Evolutionary conservation across 2,329 filamentous ascomycete genomes (phyloP).

Genomic region (Neocucurbitaria cava): DNA sequence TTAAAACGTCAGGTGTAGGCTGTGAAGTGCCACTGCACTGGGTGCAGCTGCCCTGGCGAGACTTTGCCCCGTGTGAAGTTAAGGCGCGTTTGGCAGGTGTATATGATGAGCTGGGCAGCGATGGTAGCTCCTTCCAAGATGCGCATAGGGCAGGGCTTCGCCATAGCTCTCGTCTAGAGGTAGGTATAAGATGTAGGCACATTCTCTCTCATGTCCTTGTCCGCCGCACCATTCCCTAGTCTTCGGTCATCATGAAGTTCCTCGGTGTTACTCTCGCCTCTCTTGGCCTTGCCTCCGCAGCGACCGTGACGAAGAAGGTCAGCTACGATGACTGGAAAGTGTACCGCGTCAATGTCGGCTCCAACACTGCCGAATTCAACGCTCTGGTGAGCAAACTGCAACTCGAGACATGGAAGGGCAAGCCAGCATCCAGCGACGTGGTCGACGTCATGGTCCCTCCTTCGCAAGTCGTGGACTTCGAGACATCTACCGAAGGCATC

Average conservation of each 20-base stretch:
- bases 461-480: conserved; percentile 36
- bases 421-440: conserved; percentile 37
- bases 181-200: conserved; percentile 8
- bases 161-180: background rate
- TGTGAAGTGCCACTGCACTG: conserved; percentile 18
- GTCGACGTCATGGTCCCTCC: conserved; percentile 48
- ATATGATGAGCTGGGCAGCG: conserved; percentile 7
- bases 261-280: conserved; percentile 38
- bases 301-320: conserved; percentile 37
- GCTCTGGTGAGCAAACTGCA: conserved; percentile 40
- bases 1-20: conserved; percentile 23
- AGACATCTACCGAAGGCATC: conserved; percentile 32
- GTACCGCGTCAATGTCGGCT: conserved; percentile 43
- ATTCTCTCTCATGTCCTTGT: background rate
- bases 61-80: conserved; percentile 29
- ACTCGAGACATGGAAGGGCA: conserved; percentile 46
- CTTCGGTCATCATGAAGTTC: conserved; percentile 41
- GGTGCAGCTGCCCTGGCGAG: conserved; percentile 31
- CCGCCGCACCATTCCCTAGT: conserved; percentile 1
- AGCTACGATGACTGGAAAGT: conserved; percentile 48
- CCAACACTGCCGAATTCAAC: conserved; percentile 35
- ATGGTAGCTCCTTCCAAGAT: background rate
- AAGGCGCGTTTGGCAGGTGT: conserved; percentile 39
- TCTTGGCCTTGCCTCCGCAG: conserved; percentile 41
- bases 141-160: conserved; percentile 1